Evolutionary conservation across 176 grass and related monocot genomes (phyloP), one percentile per base, ranked within the genome.

Genomic region (Leersia perrieri): DNA sequence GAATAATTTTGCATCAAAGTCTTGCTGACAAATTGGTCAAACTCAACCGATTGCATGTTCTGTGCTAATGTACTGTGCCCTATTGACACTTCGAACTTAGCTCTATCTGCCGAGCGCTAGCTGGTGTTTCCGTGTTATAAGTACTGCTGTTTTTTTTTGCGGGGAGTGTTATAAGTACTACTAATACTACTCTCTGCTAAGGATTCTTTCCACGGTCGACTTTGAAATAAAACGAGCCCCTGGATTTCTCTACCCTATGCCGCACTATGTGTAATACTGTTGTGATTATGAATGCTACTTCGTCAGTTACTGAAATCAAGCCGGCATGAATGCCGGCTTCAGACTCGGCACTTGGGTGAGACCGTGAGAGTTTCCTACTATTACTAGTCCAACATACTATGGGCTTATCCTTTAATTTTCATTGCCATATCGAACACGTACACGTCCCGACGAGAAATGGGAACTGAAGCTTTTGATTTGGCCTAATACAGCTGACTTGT

Each of bases 11-110:
- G 7, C 5, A 2, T 0, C 45, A 49, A 49, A 49, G 4, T 6
- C 16, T 51, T 51, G 47, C 47, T 18, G 47, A 77, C 82, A 84
- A 69, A 77, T 20, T 23, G 68, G 73, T 84, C 35, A 69, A 28
- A 47, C 18, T 31, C 29, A 25, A 12, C 72, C 18, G 23, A 67
- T 51, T 51, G 47, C 26, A 58, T 31, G 34, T 66, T 53, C 1
- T 51, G 61, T 53, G 8, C 49, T n/a, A 53, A 55, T 23, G 41
- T 40, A 75, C 26, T 60, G 26, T 20, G n/a, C 9, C 63, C 3
- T 73, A 31, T 23, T 1, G 40, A 28, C 31, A n/a, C 22, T 16
- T 25, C 8, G 3, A 35, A 13, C 23, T 40, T 65, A 9, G 12
- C 58, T 30, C 18, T 40, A 10, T 33, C 20, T 16, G 25, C n/a